Base-by-base conservation (phyloP, 257 asterid species). In the Paulownia fortunei region DNA sequence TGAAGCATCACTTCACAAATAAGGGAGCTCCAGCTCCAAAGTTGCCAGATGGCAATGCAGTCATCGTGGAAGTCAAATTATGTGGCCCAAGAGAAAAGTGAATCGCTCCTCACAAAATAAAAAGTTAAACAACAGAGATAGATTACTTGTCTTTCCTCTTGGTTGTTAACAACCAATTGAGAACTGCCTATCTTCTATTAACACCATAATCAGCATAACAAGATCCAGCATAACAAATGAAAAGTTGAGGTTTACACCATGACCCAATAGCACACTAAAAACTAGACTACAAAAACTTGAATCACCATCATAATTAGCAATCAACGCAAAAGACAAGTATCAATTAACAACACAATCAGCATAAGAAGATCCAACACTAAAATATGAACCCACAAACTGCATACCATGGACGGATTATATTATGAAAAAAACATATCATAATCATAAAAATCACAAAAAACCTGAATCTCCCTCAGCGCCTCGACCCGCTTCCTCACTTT, bases 401-500 rank as follows among this genome's bases (percentile, higher is more conserved):
- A 46, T 11, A 16, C 51, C 18, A 46, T 72, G 21, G 13, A 36
- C 21, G 2, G 9, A 41, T 24, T 6, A 9, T 21, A 21, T 6
- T 6, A 39, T 37, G 2, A 18, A 55, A 36, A 13, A 46, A 26
- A 24, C 19, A 36, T 32, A 39, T 12, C 61, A 32, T 18, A 60
- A 68, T 68, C 76, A 32, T 9, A 30, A 72, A 52, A 81, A 77
- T 42, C 65, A 6, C 11, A 16, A 68, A 66, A 26, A 71, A 93
- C 98, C 97, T 93, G 97, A 75, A 92, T 88, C 72, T 81, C 88
- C 83, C 70, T 83, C 32, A 93, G 84, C 74, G 77, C 86, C 79
- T 93, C 96, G 3, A 93, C 95, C 15, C 95, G 95, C 84, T 83
- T 80, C 82, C 91, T 81, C 71, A 92, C 96, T 39, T 30, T 76